phyloP scores from a whole-genome alignment of 768 basidiomycete genomes.

The Strobilomyces confusus region DNA sequence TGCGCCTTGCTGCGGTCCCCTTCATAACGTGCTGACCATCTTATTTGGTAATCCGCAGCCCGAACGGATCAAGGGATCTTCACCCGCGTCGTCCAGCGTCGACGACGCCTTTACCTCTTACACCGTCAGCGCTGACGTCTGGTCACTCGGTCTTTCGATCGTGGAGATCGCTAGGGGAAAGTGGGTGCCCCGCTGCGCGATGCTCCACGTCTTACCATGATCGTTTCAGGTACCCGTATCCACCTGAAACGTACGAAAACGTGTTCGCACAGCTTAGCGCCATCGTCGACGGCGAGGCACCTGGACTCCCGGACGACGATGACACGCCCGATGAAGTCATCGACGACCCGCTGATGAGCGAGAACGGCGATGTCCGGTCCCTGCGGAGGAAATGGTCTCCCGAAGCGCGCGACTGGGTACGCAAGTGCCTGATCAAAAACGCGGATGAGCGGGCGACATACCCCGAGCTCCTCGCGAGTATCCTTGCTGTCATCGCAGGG shows the following conservation, averaged over 20 bases:
- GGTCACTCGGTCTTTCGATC: conserved; percentile 92
- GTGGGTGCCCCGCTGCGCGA: conserved; percentile 13
- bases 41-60: conserved; percentile 48
- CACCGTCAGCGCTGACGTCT: conserved; percentile 95
- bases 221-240: conserved; percentile 73
- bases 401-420: conserved; percentile 79
- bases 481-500: background rate
- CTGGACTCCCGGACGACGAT: conserved; percentile 69
- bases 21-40: background rate
- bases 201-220: background rate
- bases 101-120: conserved; percentile 51
- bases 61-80: conserved; percentile 94
- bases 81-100: conserved; percentile 33
- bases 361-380: conserved; percentile 14
- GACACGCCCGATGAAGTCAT: conserved; percentile 11
- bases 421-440: conserved; percentile 74
- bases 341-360: conserved; percentile 7
- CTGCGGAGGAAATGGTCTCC: conserved; percentile 26
- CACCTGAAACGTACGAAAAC: conserved; percentile 94
- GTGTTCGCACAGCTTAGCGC: conserved; percentile 97
- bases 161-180: conserved; percentile 87
- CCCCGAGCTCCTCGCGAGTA: conserved; percentile 67
- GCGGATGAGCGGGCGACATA: conserved; percentile 81
- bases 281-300: conserved; percentile 93
- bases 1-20: background rate